Evolutionary conservation across 257 asterid species (phyloP).

Genomic region (Penstemon barbatus): DNA sequence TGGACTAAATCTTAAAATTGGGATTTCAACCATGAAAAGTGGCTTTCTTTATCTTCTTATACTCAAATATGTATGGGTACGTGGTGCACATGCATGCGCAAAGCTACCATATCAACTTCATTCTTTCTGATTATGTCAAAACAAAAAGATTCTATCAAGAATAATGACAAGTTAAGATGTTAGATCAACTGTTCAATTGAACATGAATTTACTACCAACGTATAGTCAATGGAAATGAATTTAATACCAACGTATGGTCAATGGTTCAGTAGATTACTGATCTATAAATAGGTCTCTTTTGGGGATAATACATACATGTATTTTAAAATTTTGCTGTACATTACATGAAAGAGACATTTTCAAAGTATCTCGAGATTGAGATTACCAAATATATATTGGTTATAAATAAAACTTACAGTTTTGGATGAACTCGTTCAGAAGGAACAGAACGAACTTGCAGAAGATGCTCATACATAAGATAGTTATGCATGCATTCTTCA

Average conservation of each 20-base stretch:
- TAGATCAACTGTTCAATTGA: too few relatives aligned
- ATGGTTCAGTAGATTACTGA: background rate
- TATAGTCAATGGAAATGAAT: background rate
- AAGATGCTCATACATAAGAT: slow-evolving; percentile 79
- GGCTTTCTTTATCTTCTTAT: too few relatives aligned
- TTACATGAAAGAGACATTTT: background rate
- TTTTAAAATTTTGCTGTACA: background rate
- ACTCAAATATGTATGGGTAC: too few relatives aligned
- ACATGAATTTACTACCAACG: slow-evolving; percentile 1
- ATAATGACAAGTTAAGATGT: background rate
- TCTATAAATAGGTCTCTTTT: background rate
- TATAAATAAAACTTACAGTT: slow-evolving; percentile 50
- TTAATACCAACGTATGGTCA: background rate
- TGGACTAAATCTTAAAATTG: too few relatives aligned
- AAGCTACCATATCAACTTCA: background rate
- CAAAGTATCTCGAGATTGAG: slow-evolving; percentile 18
- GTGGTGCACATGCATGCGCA: background rate
- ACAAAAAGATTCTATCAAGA: background rate
- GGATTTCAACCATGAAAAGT: too few relatives aligned
- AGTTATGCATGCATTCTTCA: slow-evolving; percentile 86
- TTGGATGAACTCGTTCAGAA: slow-evolving; percentile 73
- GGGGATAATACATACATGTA: background rate
- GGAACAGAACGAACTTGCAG: slow-evolving; percentile 79
- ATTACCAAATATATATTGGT: background rate
- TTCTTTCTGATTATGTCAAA: too few relatives aligned